A percentile compares a stretch with the other conserved stretches of the same genome.
Evolutionary conservation across 208 protist species (phyloP).

Genomic region (Crithidia acanthocephali): DNA sequence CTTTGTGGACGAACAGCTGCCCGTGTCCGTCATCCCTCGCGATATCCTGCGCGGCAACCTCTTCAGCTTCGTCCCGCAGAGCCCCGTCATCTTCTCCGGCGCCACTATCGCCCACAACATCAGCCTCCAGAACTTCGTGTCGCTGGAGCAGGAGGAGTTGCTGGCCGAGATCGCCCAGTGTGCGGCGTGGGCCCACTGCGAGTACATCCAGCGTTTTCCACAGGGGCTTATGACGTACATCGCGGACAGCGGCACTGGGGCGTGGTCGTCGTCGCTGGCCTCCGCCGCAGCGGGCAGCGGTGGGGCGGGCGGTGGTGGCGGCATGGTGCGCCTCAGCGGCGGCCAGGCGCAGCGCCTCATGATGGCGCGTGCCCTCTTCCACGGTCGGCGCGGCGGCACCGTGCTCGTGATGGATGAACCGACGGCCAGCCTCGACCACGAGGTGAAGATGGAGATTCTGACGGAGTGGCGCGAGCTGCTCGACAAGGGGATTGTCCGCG

Average conservation of each 20-base stretch:
- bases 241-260: slow-evolving; percentile 32
- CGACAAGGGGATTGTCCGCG: slow-evolving; percentile 34
- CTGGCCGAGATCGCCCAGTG: slow-evolving; percentile 44
- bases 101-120: slow-evolving; percentile 86
- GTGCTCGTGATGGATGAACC: slow-evolving; percentile 85
- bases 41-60: slow-evolving; percentile 49
- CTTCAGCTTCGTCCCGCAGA: slow-evolving; percentile 81
- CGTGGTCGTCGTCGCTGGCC: slow-evolving; percentile 26
- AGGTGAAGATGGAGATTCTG: slow-evolving; percentile 53
- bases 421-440: slow-evolving; percentile 66
- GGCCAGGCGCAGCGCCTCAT: slow-evolving; percentile 80
- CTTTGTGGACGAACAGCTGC: slow-evolving; percentile 23
- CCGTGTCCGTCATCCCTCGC: slow-evolving; percentile 42
- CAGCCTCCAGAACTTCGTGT: slow-evolving; percentile 59
- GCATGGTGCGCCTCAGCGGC: slow-evolving; percentile 62
- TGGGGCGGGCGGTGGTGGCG: slow-evolving; percentile 28
- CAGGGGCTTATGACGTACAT: slow-evolving; percentile 70
- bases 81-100: slow-evolving; percentile 60
- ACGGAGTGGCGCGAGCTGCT: slow-evolving; percentile 54
- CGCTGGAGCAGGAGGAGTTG: slow-evolving; percentile 45
- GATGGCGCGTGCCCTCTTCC: slow-evolving; percentile 78
- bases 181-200: slow-evolving; percentile 54
- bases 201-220: slow-evolving; percentile 66
- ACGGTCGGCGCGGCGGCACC: slow-evolving; percentile 38
- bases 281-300: slow-evolving; percentile 16